Evolutionary conservation across 2,329 filamentous ascomycete genomes (phyloP), one percentile per base, ranked within the genome.

Genomic region (Fusarium sp.): DNA sequence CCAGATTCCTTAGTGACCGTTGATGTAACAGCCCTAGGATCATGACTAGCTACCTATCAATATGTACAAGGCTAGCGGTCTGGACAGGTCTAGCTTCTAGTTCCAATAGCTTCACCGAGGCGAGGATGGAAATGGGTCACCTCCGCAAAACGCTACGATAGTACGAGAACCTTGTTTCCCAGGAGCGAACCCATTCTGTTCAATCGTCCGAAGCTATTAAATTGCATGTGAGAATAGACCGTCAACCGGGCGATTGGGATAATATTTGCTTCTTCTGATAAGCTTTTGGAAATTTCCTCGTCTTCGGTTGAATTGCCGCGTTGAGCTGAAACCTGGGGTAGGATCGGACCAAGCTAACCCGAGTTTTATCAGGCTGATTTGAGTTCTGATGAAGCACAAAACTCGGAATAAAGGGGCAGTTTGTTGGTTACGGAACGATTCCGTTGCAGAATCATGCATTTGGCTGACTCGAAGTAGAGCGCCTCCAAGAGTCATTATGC

Each of bases 311-410:
- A 60, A 60, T 36, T 61, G 28, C 61, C 61, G n/a, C 14, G 31
- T 61, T 60, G 38, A 64, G 41, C 13, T 62, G 56, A 64, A 65
- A 60, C 55, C 44, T 48, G 42, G 58, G 48, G 51, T 39, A 65
- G 38, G n/a, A 51, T 54, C 36, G 60, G 64, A 22, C 41, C 41
- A 35, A 7, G 20, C 61, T 60, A 61, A 22, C 61, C 61, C 54
- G 38, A 26, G 42, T 63, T 63, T 35, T 61, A 45, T 20, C 42
- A 35, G 28, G 20, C 54, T 12, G 14, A 48, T 33, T 63, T 35
- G 33, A 45, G 42, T 48, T 47, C 24, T 62, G 49, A 63, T 39
- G 54, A 39, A 39, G 35, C 35, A 54, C 14, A 18, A 3, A 22
- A 13, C 2, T 41, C 35, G n/a, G 35, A 47, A 59, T 26, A 36